A percentile compares a stretch with the other conserved stretches of the same genome.
phyloP scores from a whole-genome alignment of 805 yeast genomes.

The Schwanniomyces polymorphus region DNA sequence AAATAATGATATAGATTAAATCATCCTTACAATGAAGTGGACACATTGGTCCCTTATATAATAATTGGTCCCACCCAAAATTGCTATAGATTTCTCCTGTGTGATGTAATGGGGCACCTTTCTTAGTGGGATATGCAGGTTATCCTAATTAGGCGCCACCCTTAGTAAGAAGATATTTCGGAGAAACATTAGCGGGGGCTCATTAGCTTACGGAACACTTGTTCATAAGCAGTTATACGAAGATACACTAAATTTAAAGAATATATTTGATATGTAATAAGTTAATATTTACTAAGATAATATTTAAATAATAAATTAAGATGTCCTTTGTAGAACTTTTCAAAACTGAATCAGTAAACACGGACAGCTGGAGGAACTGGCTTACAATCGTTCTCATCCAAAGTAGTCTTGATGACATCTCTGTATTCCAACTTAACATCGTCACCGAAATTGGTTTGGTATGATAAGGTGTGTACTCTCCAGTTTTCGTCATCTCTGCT shows the following conservation, averaged over 20 bases:
- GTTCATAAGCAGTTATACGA: background rate
- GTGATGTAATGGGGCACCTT: background rate
- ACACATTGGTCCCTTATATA: background rate
- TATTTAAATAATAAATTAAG: background rate
- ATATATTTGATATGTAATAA: background rate
- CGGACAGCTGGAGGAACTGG: conserved; percentile 97
- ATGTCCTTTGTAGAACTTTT: background rate
- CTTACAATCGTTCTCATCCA: conserved; percentile 91
- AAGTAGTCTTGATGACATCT: conserved; percentile 75
- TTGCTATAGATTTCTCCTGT: background rate
- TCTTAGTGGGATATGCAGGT: background rate
- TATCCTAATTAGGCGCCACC: background rate
- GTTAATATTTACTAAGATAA: background rate
- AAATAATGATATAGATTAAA: no score
- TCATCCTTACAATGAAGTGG: background rate
- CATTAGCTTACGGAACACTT: background rate
- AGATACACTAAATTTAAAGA: background rate
- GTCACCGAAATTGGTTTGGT: conserved; percentile 76
- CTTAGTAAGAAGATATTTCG: background rate
- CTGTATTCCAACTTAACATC: conserved; percentile 79
- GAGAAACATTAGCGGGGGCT: background rate
- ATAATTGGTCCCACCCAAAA: background rate
- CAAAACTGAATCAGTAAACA: conserved; percentile 60
- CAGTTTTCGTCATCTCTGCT: conserved; percentile 94
- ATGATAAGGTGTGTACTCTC: conserved; percentile 97